Conservation (phyloP, 2,329 filamentous ascomycete species). For the Fusarium siculi region DNA sequence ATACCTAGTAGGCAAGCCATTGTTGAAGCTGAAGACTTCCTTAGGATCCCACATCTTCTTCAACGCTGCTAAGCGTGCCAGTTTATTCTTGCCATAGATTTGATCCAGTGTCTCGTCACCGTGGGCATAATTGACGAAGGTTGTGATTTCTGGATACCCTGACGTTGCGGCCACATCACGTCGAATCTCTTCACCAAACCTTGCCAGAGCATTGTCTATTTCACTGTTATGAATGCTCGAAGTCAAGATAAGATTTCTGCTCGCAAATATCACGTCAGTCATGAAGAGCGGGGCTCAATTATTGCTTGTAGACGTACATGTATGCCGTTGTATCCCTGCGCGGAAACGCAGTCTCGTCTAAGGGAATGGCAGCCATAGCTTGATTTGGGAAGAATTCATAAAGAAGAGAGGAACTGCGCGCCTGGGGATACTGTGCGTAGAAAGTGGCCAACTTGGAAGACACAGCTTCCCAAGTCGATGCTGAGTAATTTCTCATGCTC, state of each 20-base stretch:
- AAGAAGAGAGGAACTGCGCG: background rate
- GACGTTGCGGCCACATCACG: background rate
- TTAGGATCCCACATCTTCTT: background rate
- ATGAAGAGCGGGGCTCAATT: rapidly evolving
- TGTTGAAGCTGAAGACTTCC: background rate
- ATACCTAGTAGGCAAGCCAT: background rate
- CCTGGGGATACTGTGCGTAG: background rate
- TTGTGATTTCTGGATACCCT: background rate
- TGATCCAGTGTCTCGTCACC: background rate
- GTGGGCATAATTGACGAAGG: background rate
- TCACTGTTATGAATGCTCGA: background rate
- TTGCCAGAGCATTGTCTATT: background rate
- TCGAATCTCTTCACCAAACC: background rate
- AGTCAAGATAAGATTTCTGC: background rate
- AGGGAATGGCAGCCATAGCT: background rate
- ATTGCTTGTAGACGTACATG: background rate
- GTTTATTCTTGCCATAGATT: background rate
- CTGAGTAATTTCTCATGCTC: background rate
- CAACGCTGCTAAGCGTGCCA: background rate
- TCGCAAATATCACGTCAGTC: background rate
- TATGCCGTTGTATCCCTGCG: background rate
- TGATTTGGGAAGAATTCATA: background rate
- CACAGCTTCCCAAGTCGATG: background rate
- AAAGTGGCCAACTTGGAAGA: background rate
- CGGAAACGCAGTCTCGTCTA: background rate